A percentile compares a stretch with the other conserved stretches of the same genome.
Evolutionary conservation across 176 grass and related monocot genomes (phyloP).

Genomic region (Phyllostachys edulis): DNA sequence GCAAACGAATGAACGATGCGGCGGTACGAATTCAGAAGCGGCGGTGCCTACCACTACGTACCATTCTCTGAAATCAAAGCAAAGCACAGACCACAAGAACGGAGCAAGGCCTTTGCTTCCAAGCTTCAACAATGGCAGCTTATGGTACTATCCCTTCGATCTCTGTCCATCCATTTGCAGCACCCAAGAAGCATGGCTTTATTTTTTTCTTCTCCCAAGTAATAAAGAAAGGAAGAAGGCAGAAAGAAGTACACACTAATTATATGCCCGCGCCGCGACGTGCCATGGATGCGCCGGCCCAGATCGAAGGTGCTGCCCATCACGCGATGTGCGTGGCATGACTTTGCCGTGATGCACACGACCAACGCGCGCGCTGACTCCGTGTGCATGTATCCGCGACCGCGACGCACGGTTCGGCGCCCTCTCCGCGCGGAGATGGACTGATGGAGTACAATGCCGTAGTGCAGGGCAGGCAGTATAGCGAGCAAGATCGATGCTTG

Average conservation of each 20-base stretch:
- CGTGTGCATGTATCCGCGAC: not conserved
- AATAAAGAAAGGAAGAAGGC: not conserved
- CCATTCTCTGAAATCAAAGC: not conserved
- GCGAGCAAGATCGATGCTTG: not conserved
- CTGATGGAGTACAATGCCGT: not conserved
- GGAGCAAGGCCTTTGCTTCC: not conserved
- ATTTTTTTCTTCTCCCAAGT: not conserved
- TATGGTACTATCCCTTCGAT: not conserved
- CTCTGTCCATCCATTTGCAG: not conserved
- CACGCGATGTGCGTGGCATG: constrained; percentile 28
- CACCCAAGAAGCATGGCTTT: not conserved
- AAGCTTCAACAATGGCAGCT: not conserved
- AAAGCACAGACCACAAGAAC: not conserved
- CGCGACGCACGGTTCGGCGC: too few relatives aligned
- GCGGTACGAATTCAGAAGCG: not conserved
- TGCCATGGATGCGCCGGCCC: not conserved
- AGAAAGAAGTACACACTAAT: not conserved
- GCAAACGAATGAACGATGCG: not conserved
- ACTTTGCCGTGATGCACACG: not conserved
- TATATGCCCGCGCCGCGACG: not conserved
- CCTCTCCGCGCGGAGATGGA: not conserved
- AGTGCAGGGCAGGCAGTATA: not conserved
- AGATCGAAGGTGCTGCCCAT: not conserved
- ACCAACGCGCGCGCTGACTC: not conserved
- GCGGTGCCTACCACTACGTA: not conserved